Base-by-base conservation (phyloP, 768 basidiomycete species). In the Gloeopeniophorella convolvens region DNA sequence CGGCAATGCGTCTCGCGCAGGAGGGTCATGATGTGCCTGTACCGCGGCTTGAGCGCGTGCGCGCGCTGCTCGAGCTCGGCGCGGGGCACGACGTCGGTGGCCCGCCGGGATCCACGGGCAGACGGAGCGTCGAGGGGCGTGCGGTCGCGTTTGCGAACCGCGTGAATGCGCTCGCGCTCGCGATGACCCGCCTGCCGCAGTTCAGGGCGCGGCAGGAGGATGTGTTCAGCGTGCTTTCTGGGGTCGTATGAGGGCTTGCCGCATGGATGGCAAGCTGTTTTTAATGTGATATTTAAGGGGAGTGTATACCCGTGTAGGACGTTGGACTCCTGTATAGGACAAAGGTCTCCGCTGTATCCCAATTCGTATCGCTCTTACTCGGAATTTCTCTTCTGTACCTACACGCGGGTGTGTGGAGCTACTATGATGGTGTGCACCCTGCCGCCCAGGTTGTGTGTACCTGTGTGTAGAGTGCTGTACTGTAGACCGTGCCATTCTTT, bases 141-240 rank as follows among this genome's bases (percentile, higher is more conserved):
- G 80, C 83, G 7, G 78, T 88, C 48, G 70, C 78, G 36, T 84
- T 93, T 62, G 76, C 83, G 23, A 92, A 91, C 63, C 65, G 85
- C 49, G 77, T 92, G 43, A 91, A 89, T 64, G 76, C 73, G 18
- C 72, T 92, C 11, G 82, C 83, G 54, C 60, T 93, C 55, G 74
- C 71, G 0, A 78, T 92, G 76, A 87, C 82, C 41, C 73, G 70
- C 60, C 65, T 93, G 47, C 73, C 71, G 50, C 78, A 85, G 42
- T 93, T 93, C 62, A 77, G 72, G 56, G 83, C 87, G 57, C 64
- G 86, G 41, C 84, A 89, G 65, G 74, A 70, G 1, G 72, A 77
- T 42, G 83, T 89, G 5, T 89, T 89, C 62, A 77, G 75, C 62
- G 78, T 89, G 3, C 65, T 86, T 46, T 70, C 72, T 33, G 77